Conservation (phyloP, 1,284 basidiomycete species). For the Pseudozyma thailandica region DNA sequence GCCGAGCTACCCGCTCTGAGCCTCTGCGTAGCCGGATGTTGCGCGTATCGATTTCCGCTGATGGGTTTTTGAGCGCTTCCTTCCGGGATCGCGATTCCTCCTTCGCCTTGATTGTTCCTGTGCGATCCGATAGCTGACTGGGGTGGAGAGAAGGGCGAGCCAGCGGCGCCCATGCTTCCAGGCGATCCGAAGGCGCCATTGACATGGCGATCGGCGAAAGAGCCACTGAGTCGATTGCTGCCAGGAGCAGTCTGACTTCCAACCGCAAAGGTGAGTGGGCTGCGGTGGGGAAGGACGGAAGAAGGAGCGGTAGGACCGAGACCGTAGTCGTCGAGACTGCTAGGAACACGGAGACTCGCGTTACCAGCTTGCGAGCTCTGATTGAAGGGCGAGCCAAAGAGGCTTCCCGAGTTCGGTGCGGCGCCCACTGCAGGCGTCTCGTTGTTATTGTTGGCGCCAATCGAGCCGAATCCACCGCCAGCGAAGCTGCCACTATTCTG, state of each 20-base stretch:
- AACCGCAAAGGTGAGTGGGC: constrained; percentile 32
- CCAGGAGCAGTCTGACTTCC: constrained; percentile 2
- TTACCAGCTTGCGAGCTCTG: constrained; percentile 22
- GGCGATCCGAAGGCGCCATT: constrained; percentile 41
- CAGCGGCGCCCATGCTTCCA: constrained; percentile 6
- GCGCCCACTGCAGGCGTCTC: constrained; percentile 1
- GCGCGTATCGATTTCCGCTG: constrained; percentile 8
- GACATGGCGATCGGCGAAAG: constrained; percentile 25
- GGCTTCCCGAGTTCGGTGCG: background rate
- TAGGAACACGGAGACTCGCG: constrained; percentile 17
- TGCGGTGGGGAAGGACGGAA: constrained; percentile 45
- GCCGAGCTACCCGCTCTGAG: constrained; percentile 33
- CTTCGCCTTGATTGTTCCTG: constrained; percentile 14
- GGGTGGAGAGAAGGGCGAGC: constrained; percentile 37
- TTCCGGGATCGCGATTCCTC: constrained; percentile 36
- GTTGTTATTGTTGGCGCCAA: constrained; percentile 7
- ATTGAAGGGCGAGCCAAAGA: constrained; percentile 14
- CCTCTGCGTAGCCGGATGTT: constrained; percentile 44
- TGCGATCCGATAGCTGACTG: constrained; percentile 39
- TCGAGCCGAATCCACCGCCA: constrained; percentile 12
- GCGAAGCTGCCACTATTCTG: constrained; percentile 6
- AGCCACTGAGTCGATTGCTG: constrained; percentile 22
- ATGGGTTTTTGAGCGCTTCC: constrained; percentile 13
- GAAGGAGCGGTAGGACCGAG: constrained; percentile 59
- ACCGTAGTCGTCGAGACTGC: constrained; percentile 41